Base-by-base conservation (phyloP, 768 basidiomycete species). In the Fomitopsis serialis region DNA sequence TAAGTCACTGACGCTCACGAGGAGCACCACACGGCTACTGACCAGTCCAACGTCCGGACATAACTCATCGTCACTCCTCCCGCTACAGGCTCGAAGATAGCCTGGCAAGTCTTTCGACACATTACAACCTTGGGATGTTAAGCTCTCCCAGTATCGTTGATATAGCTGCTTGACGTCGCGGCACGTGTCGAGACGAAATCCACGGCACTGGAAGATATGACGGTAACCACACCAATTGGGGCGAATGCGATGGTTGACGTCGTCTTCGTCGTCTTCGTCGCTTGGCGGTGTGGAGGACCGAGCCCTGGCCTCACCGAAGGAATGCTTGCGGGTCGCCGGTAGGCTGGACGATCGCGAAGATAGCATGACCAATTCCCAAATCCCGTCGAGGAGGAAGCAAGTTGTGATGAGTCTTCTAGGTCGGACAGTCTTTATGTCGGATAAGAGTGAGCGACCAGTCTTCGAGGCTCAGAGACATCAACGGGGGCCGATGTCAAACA, bases 41-140 rank as follows among this genome's bases (percentile, higher is more conserved):
- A 89, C 88, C 67, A 89, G 68, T 40, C 88, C 86, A 29, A 80
- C 75, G 61, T 90, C 88, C 48, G 78, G 83, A 67, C 85, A 89
- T 8, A 90, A 72, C 3, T 78, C 80, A 57, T 78, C 74, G 47
- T 88, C 81, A 60, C 78, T 76, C 48, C 60, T 57, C n/a, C 61
- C 62, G 21, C 64, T 59, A 46, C 66, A 69, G 13, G 66, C 65
- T 11, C 64, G 70, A 35, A 63, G 49, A 54, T 75, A 73, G 15
- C 69, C 73, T 15, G 70, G 65, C 29, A 63, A 54, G 50, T 66
- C 58, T 42, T 60, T 57, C 27, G 55, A 53, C 6, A 61, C 53
- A 13, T 53, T 29, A 40, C 50, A 45, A 21, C 55, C 59, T 29
- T 58, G 54, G 37, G 61, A 56, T 32, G 54, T 51, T 34, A 65